These are phyloP conservation scores for Inonotus obliquus DNA, from an alignment of 1,284 basidiomycete genomes.

Conservation along the genomic window DNA sequence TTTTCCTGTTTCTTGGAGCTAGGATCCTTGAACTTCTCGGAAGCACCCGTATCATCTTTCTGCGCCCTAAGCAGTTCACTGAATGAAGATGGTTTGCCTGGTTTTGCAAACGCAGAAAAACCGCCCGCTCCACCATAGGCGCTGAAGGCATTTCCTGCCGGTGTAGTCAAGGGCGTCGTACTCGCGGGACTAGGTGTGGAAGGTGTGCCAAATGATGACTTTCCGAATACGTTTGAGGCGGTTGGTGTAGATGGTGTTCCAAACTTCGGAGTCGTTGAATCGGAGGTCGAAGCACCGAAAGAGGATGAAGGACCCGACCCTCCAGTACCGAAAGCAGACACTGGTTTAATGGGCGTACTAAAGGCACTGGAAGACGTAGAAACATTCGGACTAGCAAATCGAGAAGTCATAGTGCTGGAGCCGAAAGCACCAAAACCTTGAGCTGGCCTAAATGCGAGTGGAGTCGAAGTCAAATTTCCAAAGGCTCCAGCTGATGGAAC, in stretches of 20 bases:
- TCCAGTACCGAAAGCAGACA: conserved; percentile 20
- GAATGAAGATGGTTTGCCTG: conserved; percentile 32
- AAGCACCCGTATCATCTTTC: conserved; percentile 19
- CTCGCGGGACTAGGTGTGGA: conserved; percentile 19
- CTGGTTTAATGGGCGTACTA: conserved; percentile 24
- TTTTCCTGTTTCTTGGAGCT: conserved; percentile 13
- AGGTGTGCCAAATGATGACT: conserved; percentile 27
- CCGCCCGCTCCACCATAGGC: conserved; percentile 38
- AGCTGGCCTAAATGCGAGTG: conserved; percentile 35
- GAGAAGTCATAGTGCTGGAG: conserved; percentile 36
- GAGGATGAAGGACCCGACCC: conserved; percentile 14
- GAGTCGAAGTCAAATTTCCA: conserved; percentile 31
- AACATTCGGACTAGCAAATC: conserved; percentile 45
- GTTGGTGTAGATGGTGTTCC: conserved; percentile 20
- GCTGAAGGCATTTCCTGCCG: conserved; percentile 34
- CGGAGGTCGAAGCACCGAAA: conserved; percentile 20
- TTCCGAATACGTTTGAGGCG: conserved; percentile 26
- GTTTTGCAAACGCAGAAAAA: conserved; percentile 29
- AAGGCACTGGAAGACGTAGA: conserved; percentile 36
- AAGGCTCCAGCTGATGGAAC: conserved; percentile 30
- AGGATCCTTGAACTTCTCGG: not conserved
- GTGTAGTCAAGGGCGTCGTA: conserved; percentile 30
- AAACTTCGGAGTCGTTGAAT: conserved; percentile 21
- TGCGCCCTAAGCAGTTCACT: conserved; percentile 33
- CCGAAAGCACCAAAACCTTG: conserved; percentile 40